These are phyloP conservation scores for Phytophthora brassicae DNA, from an alignment of 352 stramenopile species.

Conservation along the genomic window DNA sequence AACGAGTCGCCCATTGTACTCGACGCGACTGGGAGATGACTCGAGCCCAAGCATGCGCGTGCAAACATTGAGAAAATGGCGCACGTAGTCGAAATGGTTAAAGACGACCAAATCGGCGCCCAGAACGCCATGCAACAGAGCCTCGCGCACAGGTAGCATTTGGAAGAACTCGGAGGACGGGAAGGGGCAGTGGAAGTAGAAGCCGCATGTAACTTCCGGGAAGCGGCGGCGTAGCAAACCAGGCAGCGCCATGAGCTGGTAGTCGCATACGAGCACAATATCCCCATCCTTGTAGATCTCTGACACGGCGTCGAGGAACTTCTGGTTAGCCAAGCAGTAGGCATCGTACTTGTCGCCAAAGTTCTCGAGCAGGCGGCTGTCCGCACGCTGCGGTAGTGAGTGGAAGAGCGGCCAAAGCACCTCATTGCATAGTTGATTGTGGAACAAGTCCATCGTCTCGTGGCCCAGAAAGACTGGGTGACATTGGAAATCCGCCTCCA, in stretches of 20 bases:
- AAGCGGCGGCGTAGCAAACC: slow-evolving; percentile 74
- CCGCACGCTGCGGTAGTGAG: slow-evolving; percentile 79
- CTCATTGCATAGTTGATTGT: slow-evolving; percentile 90
- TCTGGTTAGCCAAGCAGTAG: slow-evolving; percentile 87
- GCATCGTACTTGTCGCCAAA: slow-evolving; percentile 88
- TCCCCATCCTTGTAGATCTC: slow-evolving; percentile 86
- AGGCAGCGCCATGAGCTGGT: slow-evolving; percentile 88
- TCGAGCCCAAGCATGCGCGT: slow-evolving; percentile 88
- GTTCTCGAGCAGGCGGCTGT: slow-evolving; percentile 73
- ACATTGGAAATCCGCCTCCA: slow-evolving; percentile 84
- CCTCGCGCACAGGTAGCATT: slow-evolving; percentile 81
- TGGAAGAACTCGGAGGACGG: slow-evolving; percentile 91
- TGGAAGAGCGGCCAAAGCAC: slow-evolving; percentile 92
- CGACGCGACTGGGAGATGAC: slow-evolving; percentile 79
- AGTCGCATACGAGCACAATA: slow-evolving; percentile 88
- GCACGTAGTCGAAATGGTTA: slow-evolving; percentile 90
- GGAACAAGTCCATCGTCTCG: slow-evolving; percentile 82
- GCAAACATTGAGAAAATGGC: slow-evolving; percentile 85
- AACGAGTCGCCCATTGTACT: slow-evolving; percentile 88
- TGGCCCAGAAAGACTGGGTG: slow-evolving; percentile 81
- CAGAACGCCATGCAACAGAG: slow-evolving; percentile 77
- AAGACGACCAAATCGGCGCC: slow-evolving; percentile 88
- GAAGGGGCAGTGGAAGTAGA: slow-evolving; percentile 91
- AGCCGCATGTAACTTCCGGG: slow-evolving; percentile 78
- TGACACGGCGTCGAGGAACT: slow-evolving; percentile 75